These are phyloP conservation scores for Lasiosphaeris hirsuta DNA, from an alignment of 495 filamentous ascomycete species.

Conservation along the genomic window DNA sequence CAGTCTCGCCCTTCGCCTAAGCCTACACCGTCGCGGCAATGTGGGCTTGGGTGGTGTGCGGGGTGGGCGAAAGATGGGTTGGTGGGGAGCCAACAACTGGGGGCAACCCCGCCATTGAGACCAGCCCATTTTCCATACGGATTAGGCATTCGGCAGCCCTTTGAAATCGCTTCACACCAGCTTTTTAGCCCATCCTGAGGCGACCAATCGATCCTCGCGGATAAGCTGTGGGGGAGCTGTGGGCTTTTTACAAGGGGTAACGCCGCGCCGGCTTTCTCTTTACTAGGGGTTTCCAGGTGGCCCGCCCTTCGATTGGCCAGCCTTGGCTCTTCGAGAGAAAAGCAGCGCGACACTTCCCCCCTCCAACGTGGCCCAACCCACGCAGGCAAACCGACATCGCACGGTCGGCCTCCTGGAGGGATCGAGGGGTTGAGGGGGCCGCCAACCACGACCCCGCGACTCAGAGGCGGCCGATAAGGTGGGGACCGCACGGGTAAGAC, in stretches of 20 bases:
- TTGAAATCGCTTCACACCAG: neutral
- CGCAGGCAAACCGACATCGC: neutral
- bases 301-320: neutral
- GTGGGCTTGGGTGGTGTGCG: too few relatives aligned
- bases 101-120: too few relatives aligned
- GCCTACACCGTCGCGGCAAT: too few relatives aligned
- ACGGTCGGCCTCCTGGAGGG: too few relatives aligned
- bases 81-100: too few relatives aligned
- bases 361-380: neutral
- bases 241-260: conserved; percentile 2
- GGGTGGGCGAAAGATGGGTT: too few relatives aligned
- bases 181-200: conserved; percentile 5
- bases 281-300: neutral
- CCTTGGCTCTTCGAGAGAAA: too few relatives aligned
- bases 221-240: conserved; percentile 13
- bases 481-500: neutral
- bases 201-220: conserved; percentile 15
- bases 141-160: neutral
- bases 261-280: neutral
- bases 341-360: neutral
- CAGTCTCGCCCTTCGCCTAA: too few relatives aligned
- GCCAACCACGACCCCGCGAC: too few relatives aligned
- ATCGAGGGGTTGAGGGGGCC: too few relatives aligned
- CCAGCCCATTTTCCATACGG: neutral
- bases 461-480: too few relatives aligned